These are phyloP conservation scores for Kwoniella shivajii DNA, from an alignment of 1,284 basidiomycete species.

Conservation along the genomic window DNA sequence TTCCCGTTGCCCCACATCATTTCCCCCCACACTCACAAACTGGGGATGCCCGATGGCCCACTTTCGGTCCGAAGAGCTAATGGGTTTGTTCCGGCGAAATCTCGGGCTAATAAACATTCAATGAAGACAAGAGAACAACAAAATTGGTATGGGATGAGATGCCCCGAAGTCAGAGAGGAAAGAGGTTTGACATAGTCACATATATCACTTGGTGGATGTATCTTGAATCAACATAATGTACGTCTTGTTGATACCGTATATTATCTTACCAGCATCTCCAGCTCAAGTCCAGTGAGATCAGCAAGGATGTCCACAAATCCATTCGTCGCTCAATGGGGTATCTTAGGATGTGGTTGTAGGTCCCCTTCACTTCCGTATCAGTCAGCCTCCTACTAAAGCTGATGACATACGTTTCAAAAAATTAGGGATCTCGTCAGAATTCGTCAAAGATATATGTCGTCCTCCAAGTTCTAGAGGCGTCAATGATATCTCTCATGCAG, in stretches of 20 bases:
- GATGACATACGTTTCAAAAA: background rate
- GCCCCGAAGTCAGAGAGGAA: too few species aligned
- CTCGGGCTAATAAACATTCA: background rate
- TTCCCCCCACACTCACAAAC: too few species aligned
- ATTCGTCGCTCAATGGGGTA: constrained; percentile 39
- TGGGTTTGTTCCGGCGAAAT: background rate
- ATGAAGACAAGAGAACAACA: too few species aligned
- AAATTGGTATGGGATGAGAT: background rate
- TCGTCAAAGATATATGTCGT: constrained; percentile 54
- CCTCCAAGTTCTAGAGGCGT: constrained; percentile 42
- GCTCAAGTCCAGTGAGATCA: background rate
- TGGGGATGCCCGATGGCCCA: too few species aligned
- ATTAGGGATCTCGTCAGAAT: constrained; percentile 48
- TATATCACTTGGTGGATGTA: too few species aligned
- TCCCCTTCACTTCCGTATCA: background rate
- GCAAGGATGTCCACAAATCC: constrained; percentile 12
- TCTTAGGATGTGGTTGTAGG: constrained; percentile 40
- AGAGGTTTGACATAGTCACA: too few species aligned
- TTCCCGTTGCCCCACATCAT: too few species aligned
- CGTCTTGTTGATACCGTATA: too few species aligned
- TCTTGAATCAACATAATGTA: too few species aligned
- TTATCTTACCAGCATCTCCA: too few species aligned
- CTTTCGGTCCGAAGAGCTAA: background rate
- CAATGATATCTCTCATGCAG: constrained; percentile 53
- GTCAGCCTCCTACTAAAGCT: background rate